Evolutionary conservation across 1,284 basidiomycete genomes (phyloP).

Genomic region (Pterulicium gracile): DNA sequence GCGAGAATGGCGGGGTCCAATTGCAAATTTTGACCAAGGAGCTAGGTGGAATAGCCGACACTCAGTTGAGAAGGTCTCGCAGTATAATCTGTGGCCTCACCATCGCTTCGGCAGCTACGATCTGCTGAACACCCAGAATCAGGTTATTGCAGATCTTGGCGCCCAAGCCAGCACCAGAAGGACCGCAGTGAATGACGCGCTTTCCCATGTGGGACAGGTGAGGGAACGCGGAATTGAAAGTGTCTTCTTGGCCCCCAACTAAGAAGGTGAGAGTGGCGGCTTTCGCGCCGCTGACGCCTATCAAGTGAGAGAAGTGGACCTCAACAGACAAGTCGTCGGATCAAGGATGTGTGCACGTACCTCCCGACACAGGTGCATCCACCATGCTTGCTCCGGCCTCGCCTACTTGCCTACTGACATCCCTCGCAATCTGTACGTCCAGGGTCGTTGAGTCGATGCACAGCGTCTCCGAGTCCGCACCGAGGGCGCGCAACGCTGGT

Average conservation of each 20-base stretch:
- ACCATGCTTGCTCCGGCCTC: slow-evolving; percentile 65
- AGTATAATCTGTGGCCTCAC: too few relatives aligned
- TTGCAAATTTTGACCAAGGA: slow-evolving; percentile 71
- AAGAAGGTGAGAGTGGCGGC: slow-evolving; percentile 84
- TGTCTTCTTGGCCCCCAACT: slow-evolving; percentile 62
- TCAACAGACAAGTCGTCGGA: slow-evolving; percentile 1
- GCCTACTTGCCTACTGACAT: slow-evolving; percentile 46
- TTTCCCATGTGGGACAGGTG: slow-evolving; percentile 70
- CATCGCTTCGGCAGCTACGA: slow-evolving; percentile 79
- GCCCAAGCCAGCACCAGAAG: slow-evolving; percentile 75
- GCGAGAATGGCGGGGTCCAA: slow-evolving; percentile 67
- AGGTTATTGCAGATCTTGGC: slow-evolving; percentile 57
- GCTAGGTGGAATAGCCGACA: slow-evolving; percentile 8
- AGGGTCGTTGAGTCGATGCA: slow-evolving; percentile 86
- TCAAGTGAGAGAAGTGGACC: slow-evolving; percentile 1
- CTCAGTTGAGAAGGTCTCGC: too few relatives aligned
- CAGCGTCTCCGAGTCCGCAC: slow-evolving; percentile 36
- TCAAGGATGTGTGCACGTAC: too few relatives aligned
- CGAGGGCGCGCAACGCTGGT: slow-evolving; percentile 37
- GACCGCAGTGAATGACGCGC: slow-evolving; percentile 76
- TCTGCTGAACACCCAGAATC: slow-evolving; percentile 67
- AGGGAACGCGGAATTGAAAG: slow-evolving; percentile 52
- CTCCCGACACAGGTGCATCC: slow-evolving; percentile 88
- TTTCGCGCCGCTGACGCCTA: slow-evolving; percentile 76
- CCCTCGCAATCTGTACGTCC: slow-evolving; percentile 64